Base-by-base conservation (phyloP, 495 filamentous ascomycete genomes). In the Clavariopsis aquatica region DNA sequence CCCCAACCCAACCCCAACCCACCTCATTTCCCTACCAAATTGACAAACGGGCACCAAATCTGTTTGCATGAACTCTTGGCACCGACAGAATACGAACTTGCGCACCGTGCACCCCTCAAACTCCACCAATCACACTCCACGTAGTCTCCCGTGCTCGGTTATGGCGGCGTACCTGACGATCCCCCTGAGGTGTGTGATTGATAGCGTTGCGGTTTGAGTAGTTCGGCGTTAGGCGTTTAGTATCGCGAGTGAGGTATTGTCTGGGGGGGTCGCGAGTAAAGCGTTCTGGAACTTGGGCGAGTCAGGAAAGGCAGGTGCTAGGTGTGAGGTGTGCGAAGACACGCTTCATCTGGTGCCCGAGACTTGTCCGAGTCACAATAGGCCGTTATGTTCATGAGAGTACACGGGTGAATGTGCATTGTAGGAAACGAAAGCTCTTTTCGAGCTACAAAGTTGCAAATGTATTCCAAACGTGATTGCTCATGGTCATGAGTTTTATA, bases 131-230 rank as follows among this genome's bases (percentile, higher is more conserved):
- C 38, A 17, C 38, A 9, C 38, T 2, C 5, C n/a, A 2, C 5
- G 38, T 2, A n/a, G 12, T 9, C 3, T 10, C 2, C 9, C 38
- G 8, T 3, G 8, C 38, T 9, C 38, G 38, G 38, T 10, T n/a
- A 17, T 28, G 52, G 47, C 26, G 19, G 19, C 49, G 49, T 52
- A 23, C 47, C 47, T 51, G 47, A 17, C 47, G 47, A 51, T 51
- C 47, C 47, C 47, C 47, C 47, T 51, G 47, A 23, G n/a, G n/a
- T n/a, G n/a, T 28, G 22, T 6, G 47, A 19, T 7, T 49, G 22
- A 24, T 24, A 24, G 4, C 22, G 22, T 7, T 9, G 47, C 3
- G 22, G 12, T 28, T 51, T 7, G 7, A 15, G 5, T 5, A 2
- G 26, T 24, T 51, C 19, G 7, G 22, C 1, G 26, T n/a, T 7